phyloP scores from a whole-genome alignment of 2,329 filamentous ascomycete genomes.

The Ceratocystis papillata region DNA sequence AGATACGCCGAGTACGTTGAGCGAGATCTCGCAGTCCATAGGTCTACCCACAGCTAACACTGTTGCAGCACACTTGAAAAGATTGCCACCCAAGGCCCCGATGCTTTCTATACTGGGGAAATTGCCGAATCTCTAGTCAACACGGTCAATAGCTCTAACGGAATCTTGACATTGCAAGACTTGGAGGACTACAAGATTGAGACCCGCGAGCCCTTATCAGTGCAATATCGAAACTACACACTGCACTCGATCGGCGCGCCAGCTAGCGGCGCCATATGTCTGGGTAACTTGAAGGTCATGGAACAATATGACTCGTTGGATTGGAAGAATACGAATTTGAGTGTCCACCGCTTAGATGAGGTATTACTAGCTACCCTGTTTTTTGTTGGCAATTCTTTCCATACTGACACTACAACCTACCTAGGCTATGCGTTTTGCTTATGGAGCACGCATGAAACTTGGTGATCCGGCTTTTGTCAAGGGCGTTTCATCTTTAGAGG shows the following conservation, averaged over 20 bases:
- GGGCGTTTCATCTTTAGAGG: constrained; percentile 47
- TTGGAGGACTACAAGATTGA: constrained; percentile 60
- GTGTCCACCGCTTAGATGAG: constrained; percentile 73
- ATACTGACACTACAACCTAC: background rate
- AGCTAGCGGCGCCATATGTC: constrained; percentile 62
- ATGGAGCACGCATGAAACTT: constrained; percentile 64
- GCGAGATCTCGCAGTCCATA: background rate
- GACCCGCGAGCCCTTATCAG: constrained; percentile 51
- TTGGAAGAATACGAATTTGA: constrained; percentile 48
- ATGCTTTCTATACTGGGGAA: constrained; percentile 62
- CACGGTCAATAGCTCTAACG: constrained; percentile 56
- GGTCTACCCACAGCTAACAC: background rate
- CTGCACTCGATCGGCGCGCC: constrained; percentile 63
- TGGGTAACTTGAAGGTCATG: constrained; percentile 71
- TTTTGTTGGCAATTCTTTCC: too few species aligned
- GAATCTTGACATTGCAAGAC: constrained; percentile 78
- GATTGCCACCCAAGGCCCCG: constrained; percentile 61
- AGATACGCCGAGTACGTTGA: constrained; percentile 53
- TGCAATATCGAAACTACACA: constrained; percentile 58
- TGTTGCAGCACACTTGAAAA: constrained; percentile 52
- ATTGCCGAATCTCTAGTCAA: constrained; percentile 65
- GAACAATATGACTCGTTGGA: constrained; percentile 59
- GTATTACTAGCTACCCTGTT: background rate
- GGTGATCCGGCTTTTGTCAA: constrained; percentile 70
- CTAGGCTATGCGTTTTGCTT: constrained; percentile 71